These are phyloP conservation scores for Achaetomiella virescens DNA, from an alignment of 495 filamentous ascomycete species.

Conservation along the genomic window DNA sequence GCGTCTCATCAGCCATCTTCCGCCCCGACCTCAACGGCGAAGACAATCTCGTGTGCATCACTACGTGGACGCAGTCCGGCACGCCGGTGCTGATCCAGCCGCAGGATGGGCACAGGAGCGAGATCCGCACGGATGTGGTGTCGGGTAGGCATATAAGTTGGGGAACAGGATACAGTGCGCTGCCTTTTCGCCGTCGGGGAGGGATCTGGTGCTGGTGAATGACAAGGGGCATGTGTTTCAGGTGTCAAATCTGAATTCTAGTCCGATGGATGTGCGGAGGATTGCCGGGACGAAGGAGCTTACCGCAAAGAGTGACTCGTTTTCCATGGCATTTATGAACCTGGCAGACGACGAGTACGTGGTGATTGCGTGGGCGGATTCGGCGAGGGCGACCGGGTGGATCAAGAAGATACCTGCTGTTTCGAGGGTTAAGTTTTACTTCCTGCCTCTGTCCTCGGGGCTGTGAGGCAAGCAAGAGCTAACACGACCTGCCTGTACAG, in stretches of 20 bases:
- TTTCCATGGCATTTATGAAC: slow-evolving; percentile 31
- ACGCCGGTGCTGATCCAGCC: slow-evolving; percentile 33
- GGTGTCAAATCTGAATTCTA: slow-evolving; percentile 31
- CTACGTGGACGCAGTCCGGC: slow-evolving; percentile 36
- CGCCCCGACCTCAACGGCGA: slow-evolving; percentile 22
- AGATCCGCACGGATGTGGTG: slow-evolving; percentile 21
- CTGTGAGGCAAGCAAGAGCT: neutral
- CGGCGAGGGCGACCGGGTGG: slow-evolving; percentile 22
- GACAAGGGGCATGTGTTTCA: slow-evolving; percentile 34
- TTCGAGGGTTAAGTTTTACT: slow-evolving; percentile 8
- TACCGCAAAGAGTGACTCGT: slow-evolving; percentile 27
- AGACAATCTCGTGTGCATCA: slow-evolving; percentile 30
- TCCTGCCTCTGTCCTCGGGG: neutral
- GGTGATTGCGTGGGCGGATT: slow-evolving; percentile 32
- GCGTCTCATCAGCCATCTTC: slow-evolving; percentile 28
- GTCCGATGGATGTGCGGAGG: slow-evolving; percentile 24
- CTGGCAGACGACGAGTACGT: slow-evolving; percentile 30
- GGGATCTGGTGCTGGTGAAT: slow-evolving; percentile 31
- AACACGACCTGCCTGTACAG: neutral
- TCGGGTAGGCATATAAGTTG: slow-evolving; percentile 23
- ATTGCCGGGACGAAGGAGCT: slow-evolving; percentile 28
- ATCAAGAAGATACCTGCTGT: slow-evolving; percentile 29
- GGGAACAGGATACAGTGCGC: slow-evolving; percentile 32
- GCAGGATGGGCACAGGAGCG: slow-evolving; percentile 27
- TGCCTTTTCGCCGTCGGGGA: slow-evolving; percentile 29